Base-by-base conservation (phyloP, 805 yeast species). In the Isabelozyma heimii region DNA sequence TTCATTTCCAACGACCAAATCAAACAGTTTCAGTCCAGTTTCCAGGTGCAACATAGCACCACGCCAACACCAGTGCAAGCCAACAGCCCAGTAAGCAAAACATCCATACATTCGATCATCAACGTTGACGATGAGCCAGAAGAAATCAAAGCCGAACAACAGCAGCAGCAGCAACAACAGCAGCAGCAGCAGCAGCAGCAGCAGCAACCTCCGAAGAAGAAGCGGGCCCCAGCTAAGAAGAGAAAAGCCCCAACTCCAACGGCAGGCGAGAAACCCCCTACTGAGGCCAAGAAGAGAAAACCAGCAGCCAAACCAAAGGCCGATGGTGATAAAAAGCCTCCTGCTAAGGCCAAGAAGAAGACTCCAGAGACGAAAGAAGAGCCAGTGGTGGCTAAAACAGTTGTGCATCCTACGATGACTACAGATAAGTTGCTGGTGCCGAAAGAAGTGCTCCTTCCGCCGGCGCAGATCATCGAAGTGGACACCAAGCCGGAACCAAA, bases 21-120 rank as follows among this genome's bases (percentile, higher is more conserved):
- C 44, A 62, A 59, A 46, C 54, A 61, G 49, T 71, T 65, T 54
- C 73, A 69, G 47, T 62, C 72, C 0, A 59, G 54, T 42, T 65
- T 70, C 49, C 62, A 60, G 44, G 24, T 61, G 10, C 40, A 37
- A 37, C 10, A 12, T 12, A n/a, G 13, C 47, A 46, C 7, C 35
- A 17, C 47, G 13, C 43, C 48, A 16, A 33, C 40, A 37, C 40
- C 40, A 37, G n/a, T 3, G 6, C 40, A 5, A 15, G 14, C 37
- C 48, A 9, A 27, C 20, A 12, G 35, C 45, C 14, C 17, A 35
- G 54, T 51, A n/a, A 68, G 65, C 56, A 69, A 63, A 45, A 63
- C 77, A 0, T 69, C 75, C 6, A 73, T 73, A 26, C 69, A 65
- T 46, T 67, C 76, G 12, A 66, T 73, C 40, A 72, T 73, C 47